Conservation (phyloP, 805 yeast species). For the Hyphopichia homilentoma region DNA sequence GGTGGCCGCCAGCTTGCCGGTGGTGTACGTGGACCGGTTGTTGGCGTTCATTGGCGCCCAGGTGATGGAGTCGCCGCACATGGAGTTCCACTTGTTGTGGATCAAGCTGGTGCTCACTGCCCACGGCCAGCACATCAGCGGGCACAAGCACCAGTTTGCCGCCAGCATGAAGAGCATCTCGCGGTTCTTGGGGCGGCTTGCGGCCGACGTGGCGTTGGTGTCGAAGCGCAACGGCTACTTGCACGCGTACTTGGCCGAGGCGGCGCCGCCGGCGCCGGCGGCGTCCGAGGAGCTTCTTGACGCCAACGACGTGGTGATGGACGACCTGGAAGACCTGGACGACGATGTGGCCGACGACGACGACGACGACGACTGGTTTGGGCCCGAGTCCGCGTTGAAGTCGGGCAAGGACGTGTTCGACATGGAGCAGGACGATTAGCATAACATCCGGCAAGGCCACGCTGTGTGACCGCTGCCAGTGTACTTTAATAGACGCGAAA, state of each 20-base stretch:
- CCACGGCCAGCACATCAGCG: slow-evolving; percentile 75
- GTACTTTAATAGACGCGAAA: no score
- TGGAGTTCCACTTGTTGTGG: slow-evolving; percentile 86
- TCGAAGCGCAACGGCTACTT: slow-evolving; percentile 53
- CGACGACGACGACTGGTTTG: slow-evolving; percentile 23
- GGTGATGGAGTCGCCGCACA: slow-evolving; percentile 61
- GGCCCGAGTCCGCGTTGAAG: slow-evolving; percentile 26
- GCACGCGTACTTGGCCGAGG: slow-evolving; percentile 45
- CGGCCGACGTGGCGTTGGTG: slow-evolving; percentile 63
- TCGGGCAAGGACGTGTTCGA: no score
- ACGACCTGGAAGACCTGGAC: slow-evolving; percentile 11
- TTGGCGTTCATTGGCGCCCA: slow-evolving; percentile 66
- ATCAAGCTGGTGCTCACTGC: slow-evolving; percentile 58
- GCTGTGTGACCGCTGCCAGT: no score
- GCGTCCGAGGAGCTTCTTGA: slow-evolving; percentile 14
- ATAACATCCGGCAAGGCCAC: no score
- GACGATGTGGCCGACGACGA: slow-evolving; percentile 18
- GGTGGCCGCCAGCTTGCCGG: slow-evolving; percentile 68
- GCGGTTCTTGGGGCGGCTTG: slow-evolving; percentile 68
- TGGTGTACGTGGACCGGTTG: slow-evolving; percentile 66
- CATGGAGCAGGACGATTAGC: no score
- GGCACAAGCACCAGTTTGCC: slow-evolving; percentile 58
- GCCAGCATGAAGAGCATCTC: slow-evolving; percentile 67
- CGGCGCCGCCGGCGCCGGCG: no score
- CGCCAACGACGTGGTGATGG: slow-evolving; percentile 14